Conservation (phyloP, 2,329 filamentous ascomycete genomes). For the Fusarium sambucinum region DNA sequence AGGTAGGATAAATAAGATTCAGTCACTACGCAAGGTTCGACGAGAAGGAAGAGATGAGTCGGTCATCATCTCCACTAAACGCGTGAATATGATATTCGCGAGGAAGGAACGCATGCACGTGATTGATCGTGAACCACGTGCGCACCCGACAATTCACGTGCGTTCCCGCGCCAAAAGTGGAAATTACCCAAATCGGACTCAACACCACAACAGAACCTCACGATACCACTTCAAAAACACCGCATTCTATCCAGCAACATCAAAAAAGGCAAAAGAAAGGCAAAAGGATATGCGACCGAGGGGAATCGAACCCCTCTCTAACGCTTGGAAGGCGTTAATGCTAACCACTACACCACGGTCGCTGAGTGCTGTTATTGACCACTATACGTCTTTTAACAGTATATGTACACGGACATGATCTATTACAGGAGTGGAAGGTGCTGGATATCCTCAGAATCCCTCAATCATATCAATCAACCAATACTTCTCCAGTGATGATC, state of each 20-base stretch:
- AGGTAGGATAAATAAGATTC: background rate
- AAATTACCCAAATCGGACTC: background rate
- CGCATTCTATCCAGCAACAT: background rate
- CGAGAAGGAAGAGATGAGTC: no score
- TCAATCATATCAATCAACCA: no score
- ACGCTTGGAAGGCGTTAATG: slow-evolving; percentile 37
- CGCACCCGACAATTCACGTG: background rate
- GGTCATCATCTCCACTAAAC: no score
- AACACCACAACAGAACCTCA: background rate
- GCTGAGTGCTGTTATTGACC: background rate
- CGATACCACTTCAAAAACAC: background rate
- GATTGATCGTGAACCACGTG: background rate
- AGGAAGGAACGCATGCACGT: background rate
- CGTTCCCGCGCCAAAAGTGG: background rate
- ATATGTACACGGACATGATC: no score
- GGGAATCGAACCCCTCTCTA: slow-evolving; percentile 38
- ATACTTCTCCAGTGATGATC: no score
- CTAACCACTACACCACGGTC: slow-evolving; percentile 38
- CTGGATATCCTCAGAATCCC: no score
- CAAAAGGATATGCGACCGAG: slow-evolving; percentile 21
- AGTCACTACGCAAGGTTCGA: no score
- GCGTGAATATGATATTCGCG: no score
- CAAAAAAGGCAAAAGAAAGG: background rate
- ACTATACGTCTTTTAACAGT: no score
- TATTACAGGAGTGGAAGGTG: no score